Conservation (phyloP, 345 rosid species). For the Raphanus raphanistrum region DNA sequence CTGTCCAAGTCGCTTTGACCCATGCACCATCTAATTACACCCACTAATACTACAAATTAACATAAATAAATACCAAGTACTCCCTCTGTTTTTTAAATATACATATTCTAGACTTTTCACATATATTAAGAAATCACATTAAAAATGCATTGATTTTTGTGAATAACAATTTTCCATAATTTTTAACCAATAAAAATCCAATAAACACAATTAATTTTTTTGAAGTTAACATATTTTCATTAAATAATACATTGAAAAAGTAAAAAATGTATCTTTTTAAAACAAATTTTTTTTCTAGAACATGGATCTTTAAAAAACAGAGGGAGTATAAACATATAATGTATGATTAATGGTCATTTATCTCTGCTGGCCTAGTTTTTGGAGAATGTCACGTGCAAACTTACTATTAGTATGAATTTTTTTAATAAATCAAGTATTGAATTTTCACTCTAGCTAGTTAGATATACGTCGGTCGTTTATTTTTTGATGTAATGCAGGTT, state of each 20-base stretch:
- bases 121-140: too few relatives aligned
- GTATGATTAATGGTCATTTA: slow-evolving; percentile 17
- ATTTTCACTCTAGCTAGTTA: slow-evolving; percentile 2
- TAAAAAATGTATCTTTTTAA: too few relatives aligned
- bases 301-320: too few relatives aligned
- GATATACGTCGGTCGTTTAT: slow-evolving; percentile 4
- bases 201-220: too few relatives aligned
- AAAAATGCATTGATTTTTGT: too few relatives aligned
- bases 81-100: too few relatives aligned
- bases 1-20: slow-evolving; percentile 37
- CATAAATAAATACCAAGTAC: background rate
- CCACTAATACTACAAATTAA: slow-evolving; percentile 23
- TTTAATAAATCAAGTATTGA: background rate
- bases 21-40: slow-evolving; percentile 37
- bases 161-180: too few relatives aligned
- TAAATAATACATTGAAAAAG: too few relatives aligned
- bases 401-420: slow-evolving; percentile 5
- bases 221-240: too few relatives aligned
- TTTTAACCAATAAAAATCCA: too few relatives aligned
- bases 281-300: too few relatives aligned
- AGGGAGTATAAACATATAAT: background rate
- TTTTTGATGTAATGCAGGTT: background rate
- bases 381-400: slow-evolving; percentile 28
- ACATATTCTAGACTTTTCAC: too few relatives aligned
- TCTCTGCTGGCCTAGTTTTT: slow-evolving; percentile 24